Conservation (phyloP, 202 grass and related monocot species). For the Panicum hallii region DNA sequence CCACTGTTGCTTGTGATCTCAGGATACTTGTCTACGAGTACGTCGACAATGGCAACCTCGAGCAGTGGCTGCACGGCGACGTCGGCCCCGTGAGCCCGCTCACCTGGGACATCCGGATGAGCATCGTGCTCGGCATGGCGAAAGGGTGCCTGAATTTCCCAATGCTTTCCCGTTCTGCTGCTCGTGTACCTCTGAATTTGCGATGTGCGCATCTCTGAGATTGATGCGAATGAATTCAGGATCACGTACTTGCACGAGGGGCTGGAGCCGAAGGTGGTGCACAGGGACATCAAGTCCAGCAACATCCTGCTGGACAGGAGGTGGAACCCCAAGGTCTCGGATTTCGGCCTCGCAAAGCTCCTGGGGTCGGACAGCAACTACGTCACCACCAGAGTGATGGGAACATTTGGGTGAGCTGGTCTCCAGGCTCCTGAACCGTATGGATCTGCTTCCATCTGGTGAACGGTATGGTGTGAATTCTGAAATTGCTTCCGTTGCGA, state of each 20-base stretch:
- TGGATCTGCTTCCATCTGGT: not conserved
- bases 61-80: slow-evolving; percentile 95
- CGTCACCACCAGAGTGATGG: slow-evolving; percentile 94
- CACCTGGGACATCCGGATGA: slow-evolving; percentile 85
- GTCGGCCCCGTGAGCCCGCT: slow-evolving; percentile 70
- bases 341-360: slow-evolving; percentile 96
- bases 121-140: slow-evolving; percentile 79
- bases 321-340: slow-evolving; percentile 90
- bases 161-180: not conserved
- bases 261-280: slow-evolving; percentile 95
- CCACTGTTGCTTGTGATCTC: slow-evolving; percentile 40
- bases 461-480: not conserved
- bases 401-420: slow-evolving; percentile 76
- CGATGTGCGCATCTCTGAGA: not conserved
- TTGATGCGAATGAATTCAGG: slow-evolving; percentile 44
- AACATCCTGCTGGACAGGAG: slow-evolving; percentile 92
- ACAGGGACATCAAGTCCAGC: slow-evolving; percentile 96
- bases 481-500: not conserved
- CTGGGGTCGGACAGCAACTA: slow-evolving; percentile 85
- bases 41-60: slow-evolving; percentile 91
- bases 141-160: slow-evolving; percentile 68
- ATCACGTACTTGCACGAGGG: slow-evolving; percentile 95
- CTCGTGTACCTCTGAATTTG: not conserved
- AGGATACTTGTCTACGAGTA: slow-evolving; percentile 97
- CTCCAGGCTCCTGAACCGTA: not conserved